Evolutionary conservation across 106 monocot genomes (phyloP).

Genomic region (Posidonia australis): DNA sequence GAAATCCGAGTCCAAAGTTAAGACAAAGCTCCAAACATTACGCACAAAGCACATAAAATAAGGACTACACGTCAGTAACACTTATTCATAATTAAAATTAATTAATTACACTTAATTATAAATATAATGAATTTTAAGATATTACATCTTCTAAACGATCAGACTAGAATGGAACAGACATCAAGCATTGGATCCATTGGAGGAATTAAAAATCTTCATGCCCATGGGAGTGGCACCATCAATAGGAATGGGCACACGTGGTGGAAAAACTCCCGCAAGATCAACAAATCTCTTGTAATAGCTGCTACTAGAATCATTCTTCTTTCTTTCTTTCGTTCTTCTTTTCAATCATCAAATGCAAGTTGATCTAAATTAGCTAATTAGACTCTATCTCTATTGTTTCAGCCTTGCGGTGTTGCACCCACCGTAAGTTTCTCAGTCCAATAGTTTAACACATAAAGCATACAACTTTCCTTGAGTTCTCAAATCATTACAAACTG

Average conservation of each 20-base stretch:
- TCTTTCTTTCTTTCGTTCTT: background rate
- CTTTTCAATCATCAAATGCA: background rate
- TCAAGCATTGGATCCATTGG: conserved; percentile 49
- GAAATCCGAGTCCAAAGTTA: no score
- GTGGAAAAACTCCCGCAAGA: conserved; percentile 78
- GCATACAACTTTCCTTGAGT: no score
- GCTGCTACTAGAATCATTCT: background rate
- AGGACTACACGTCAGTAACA: no score
- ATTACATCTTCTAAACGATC: conserved; percentile 28
- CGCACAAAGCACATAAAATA: no score
- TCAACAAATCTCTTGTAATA: conserved; percentile 50
- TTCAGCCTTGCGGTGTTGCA: conserved; percentile 65
- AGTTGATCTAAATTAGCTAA: background rate
- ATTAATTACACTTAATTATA: no score
- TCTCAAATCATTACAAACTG: no score
- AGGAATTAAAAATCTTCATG: conserved; percentile 23
- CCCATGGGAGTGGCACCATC: conserved; percentile 60
- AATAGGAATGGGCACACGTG: conserved; percentile 63
- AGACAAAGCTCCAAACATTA: no score
- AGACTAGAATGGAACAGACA: conserved; percentile 28
- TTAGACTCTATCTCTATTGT: conserved; percentile 2
- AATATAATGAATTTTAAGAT: background rate
- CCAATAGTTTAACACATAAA: no score
- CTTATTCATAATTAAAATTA: no score
- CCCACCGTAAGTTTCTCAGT: no score